Conservation (phyloP, 208 protist genomes). For the Leishmania tarentolae region DNA sequence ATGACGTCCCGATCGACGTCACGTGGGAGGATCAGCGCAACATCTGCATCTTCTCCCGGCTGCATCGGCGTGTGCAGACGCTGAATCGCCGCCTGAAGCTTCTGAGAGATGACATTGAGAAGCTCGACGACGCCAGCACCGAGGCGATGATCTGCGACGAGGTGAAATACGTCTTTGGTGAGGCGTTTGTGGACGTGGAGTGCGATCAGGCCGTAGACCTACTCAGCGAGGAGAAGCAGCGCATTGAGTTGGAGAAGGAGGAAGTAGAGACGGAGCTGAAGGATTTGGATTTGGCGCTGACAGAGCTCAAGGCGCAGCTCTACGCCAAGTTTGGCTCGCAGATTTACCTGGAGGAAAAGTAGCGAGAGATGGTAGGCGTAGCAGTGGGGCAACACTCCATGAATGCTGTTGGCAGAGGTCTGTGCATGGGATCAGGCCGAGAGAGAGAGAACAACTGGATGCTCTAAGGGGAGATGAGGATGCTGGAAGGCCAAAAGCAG, state of each 20-base stretch:
- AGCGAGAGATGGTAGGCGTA: background rate
- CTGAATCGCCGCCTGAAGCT: constrained; percentile 46
- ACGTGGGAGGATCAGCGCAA: constrained; percentile 88
- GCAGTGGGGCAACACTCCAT: background rate
- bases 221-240: constrained; percentile 63
- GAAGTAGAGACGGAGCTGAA: constrained; percentile 58
- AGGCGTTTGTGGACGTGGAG: constrained; percentile 82
- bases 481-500: background rate
- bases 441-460: background rate
- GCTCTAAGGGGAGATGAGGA: background rate
- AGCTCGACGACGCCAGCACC: constrained; percentile 55
- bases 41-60: constrained; percentile 85
- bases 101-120: constrained; percentile 73
- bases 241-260: constrained; percentile 51
- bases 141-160: constrained; percentile 64
- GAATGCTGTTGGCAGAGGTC: background rate
- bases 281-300: constrained; percentile 49
- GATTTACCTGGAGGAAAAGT: constrained; percentile 92
- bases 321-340: constrained; percentile 91
- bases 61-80: constrained; percentile 72
- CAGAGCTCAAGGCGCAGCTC: constrained; percentile 84
- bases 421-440: background rate
- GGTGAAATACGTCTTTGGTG: constrained; percentile 89
- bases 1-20: constrained; percentile 73
- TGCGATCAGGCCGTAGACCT: constrained; percentile 59